Base-by-base conservation (phyloP, 805 yeast species). In the Yarrowia phangngaensis region DNA sequence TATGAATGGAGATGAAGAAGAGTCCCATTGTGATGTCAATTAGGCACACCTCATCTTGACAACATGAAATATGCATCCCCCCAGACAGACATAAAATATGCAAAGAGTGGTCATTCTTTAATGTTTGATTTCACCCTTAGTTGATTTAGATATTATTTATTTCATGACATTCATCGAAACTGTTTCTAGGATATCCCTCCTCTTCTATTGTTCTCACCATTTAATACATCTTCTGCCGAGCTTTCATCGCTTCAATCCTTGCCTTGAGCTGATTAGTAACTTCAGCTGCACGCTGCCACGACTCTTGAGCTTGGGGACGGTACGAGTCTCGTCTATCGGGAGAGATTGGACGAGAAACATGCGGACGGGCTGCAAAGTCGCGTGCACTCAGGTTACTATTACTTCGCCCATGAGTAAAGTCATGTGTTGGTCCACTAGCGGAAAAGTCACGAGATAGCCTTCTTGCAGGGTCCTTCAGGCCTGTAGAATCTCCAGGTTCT, bases 221-320 rank as follows among this genome's bases (percentile, higher is more conserved):
- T 20, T 40, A 40, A 12, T 41, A 41, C 35, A 29, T 29, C 48
- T 27, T 51, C 35, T 51, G 57, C 6, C 58, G 50, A 6, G 85
- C 85, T 60, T 84, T 84, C 95, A 88, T 87, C 64, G 82, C 81
- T 64, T 85, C 94, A 34, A 88, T 88, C 57, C 96, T 70, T 0
- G 88, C 94, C 62, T 82, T 84, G 59, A 88, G 74, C 63, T 84
- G 90, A 3, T 79, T 76, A 0, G 96, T 88, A 9, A 87, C 94
- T 57, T 84, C 95, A 0, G 92, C 89, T 0, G 96, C 95, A 40
- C 90, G 75, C 56, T 75, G 78, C 96, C 96, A 88, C 56, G 24
- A 17, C 45, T 38, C 45, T 32, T 38, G 45, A 19, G 45, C 43
- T 30, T 35, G 43, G 7, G 43, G 43, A n/a, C 43, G 16, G 30